Conservation (phyloP, 1,284 basidiomycete species). For the Sphagnurus paluster region DNA sequence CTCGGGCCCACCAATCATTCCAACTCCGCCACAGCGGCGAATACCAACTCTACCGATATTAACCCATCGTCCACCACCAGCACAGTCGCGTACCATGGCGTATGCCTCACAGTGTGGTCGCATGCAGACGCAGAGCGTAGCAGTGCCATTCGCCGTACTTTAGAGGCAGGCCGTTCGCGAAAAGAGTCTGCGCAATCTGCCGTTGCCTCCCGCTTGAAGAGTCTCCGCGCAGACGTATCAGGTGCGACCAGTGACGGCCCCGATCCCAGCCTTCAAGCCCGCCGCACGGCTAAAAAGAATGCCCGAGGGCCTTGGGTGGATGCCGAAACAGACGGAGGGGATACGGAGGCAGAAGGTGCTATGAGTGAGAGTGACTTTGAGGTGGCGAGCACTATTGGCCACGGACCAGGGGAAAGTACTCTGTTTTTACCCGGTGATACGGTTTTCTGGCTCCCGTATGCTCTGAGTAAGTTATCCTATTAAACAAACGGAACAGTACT, state of each 20-base stretch:
- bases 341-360: constrained; percentile 70
- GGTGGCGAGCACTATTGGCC: constrained; percentile 70
- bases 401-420: constrained; percentile 82
- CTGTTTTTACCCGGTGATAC: constrained; percentile 85
- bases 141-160: constrained; percentile 76
- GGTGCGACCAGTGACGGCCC: constrained; percentile 37
- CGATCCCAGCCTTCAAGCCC: constrained; percentile 57
- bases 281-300: constrained; percentile 53
- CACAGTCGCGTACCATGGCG: constrained; percentile 82
- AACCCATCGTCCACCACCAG: constrained; percentile 38
- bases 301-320: constrained; percentile 75
- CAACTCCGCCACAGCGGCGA: constrained; percentile 37
- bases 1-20: constrained; percentile 47
- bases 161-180: constrained; percentile 72
- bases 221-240: constrained; percentile 54
- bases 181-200: constrained; percentile 78
- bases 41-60: constrained; percentile 36
- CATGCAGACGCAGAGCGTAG: constrained; percentile 88
- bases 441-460: constrained; percentile 92
- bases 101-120: constrained; percentile 91
- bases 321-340: constrained; percentile 68
- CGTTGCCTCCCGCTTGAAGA: constrained; percentile 64
- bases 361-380: constrained; percentile 84
- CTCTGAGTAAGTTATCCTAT: constrained; percentile 65
- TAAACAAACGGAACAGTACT: constrained; percentile 6